Evolutionary conservation across 139 green algal genomes (phyloP).

Genomic region (Chlorella vulgaris): DNA sequence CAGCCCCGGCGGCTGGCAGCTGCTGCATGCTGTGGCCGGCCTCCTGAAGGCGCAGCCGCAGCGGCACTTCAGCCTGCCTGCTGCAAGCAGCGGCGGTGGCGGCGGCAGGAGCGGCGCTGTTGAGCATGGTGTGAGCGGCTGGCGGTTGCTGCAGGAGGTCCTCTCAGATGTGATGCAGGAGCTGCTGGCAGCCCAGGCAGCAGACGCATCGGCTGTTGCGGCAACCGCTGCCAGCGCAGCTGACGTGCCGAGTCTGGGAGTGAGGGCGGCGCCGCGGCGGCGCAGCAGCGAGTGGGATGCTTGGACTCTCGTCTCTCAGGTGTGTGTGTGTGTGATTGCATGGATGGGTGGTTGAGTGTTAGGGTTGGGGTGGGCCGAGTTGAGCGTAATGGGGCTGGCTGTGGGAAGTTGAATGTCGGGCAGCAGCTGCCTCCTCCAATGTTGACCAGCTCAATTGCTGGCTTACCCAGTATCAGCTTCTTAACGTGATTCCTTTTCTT

Average conservation of each 20-base stretch:
- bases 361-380: too few relatives aligned
- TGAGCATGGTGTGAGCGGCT: neutral
- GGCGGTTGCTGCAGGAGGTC: constrained; percentile 47
- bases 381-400: too few relatives aligned
- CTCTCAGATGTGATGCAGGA: constrained; percentile 42
- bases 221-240: neutral
- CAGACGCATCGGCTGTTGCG: neutral
- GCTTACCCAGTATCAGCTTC: too few relatives aligned
- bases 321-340: neutral
- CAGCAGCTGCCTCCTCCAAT: too few relatives aligned
- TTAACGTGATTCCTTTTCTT: neutral
- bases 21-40: neutral
- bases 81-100: neutral
- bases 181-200: constrained; percentile 21
- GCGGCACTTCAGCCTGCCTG: neutral
- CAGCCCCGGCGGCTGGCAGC: constrained; percentile 9
- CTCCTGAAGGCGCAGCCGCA: neutral
- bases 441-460: too few relatives aligned
- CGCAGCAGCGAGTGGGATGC: constrained; percentile 28
- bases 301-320: constrained; percentile 22
- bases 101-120: neutral
- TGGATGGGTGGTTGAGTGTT: neutral
- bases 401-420: too few relatives aligned
- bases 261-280: neutral
- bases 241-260: neutral